phyloP scores from a whole-genome alignment of 257 asterid species.

The Buddleja alternifolia region DNA sequence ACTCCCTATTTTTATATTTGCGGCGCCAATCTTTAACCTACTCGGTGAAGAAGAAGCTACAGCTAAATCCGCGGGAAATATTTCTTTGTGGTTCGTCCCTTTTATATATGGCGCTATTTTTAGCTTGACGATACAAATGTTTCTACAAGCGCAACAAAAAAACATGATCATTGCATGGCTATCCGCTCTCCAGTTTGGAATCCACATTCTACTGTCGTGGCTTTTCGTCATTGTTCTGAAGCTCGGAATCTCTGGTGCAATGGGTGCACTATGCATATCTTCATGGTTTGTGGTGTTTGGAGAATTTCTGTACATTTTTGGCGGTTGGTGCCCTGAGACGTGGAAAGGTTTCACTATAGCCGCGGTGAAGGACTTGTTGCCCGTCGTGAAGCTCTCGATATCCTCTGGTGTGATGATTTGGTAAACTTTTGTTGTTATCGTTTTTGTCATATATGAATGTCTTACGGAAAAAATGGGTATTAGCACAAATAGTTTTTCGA shows the following conservation, averaged over 20 bases:
- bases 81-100: constrained; percentile 56
- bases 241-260: constrained; percentile 51
- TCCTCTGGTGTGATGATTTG: constrained; percentile 60
- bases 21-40: constrained; percentile 42
- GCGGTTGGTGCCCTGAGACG: constrained; percentile 65
- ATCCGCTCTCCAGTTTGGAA: constrained; percentile 33
- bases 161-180: constrained; percentile 52
- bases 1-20: constrained; percentile 52
- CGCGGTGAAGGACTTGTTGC: constrained; percentile 48
- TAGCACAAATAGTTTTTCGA: too few species aligned
- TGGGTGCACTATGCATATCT: constrained; percentile 51
- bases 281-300: constrained; percentile 52
- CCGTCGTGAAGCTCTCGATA: constrained; percentile 56
- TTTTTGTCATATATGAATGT: too few species aligned
- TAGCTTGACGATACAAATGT: constrained; percentile 59
- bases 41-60: constrained; percentile 50
- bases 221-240: constrained; percentile 40
- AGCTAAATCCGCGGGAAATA: constrained; percentile 46
- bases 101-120: constrained; percentile 43
- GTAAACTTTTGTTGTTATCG: constrained; percentile 29
- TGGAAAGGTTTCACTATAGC: constrained; percentile 54
- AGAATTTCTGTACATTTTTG: constrained; percentile 49
- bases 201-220: constrained; percentile 55
- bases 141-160: constrained; percentile 58
- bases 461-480: too few species aligned